Percentiles rank a stretch among this genome's conserved stretches.
Conservation (phyloP, 768 basidiomycete genomes). For the Lentinula raphanica region DNA sequence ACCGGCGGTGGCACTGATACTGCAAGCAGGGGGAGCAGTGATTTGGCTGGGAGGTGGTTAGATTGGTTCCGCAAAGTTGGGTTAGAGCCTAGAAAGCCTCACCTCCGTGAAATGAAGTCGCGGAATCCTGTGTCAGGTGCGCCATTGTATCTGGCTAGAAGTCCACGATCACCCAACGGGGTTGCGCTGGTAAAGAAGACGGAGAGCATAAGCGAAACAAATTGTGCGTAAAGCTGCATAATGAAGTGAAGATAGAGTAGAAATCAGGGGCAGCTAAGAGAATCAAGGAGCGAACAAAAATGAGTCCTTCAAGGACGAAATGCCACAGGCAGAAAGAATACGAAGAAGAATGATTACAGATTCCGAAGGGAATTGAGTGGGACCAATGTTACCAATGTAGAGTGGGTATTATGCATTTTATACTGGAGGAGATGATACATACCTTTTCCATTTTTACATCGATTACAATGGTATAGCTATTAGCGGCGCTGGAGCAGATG, state of each 20-base stretch:
- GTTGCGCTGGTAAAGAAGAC: background rate
- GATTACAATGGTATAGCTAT: background rate
- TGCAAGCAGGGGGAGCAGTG: background rate
- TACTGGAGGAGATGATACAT: background rate
- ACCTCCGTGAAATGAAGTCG: background rate
- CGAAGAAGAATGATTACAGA: background rate
- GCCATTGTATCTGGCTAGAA: background rate
- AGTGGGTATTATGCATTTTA: too few relatives aligned
- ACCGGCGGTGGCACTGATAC: conserved; percentile 4
- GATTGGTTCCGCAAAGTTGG: too few relatives aligned
- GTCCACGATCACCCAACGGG: background rate
- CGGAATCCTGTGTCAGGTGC: background rate
- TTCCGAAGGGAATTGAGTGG: too few relatives aligned
- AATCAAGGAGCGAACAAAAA: background rate
- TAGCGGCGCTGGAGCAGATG: background rate
- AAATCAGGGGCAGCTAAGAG: background rate
- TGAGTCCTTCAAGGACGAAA: conserved; percentile 3
- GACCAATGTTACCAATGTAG: background rate
- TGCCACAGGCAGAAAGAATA: background rate
- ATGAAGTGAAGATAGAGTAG: background rate
- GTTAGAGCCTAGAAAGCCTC: too few relatives aligned
- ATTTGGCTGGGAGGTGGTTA: conserved; percentile 12
- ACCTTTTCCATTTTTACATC: background rate
- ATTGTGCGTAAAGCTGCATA: background rate
- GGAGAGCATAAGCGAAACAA: background rate